A percentile compares a stretch with the other conserved stretches of the same genome.
Conservation (phyloP, 495 filamentous ascomycete genomes). For the Aspergillus diversus region DNA sequence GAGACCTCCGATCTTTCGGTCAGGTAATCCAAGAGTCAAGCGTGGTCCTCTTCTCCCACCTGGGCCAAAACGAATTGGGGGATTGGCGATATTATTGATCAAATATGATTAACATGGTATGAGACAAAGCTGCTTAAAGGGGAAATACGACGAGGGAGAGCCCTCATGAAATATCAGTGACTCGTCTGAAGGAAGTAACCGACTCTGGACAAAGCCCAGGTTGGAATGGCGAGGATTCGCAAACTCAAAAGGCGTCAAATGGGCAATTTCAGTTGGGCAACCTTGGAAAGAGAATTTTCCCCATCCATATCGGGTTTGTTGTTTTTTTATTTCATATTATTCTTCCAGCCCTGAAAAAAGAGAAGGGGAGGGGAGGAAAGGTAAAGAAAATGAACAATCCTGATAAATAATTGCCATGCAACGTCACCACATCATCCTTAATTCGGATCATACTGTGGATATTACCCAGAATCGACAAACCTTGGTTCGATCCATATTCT, state of each 20-base stretch:
- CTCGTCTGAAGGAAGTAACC: no score
- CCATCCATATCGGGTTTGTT: not conserved
- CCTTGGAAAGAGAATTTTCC: not conserved
- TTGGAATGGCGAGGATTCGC: no score
- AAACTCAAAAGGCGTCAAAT: no score
- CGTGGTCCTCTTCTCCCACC: not conserved
- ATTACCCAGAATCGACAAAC: not conserved
- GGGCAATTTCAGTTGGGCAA: not conserved
- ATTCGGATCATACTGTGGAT: slow-evolving; percentile 6
- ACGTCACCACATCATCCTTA: slow-evolving; percentile 5
- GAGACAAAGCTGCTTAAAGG: not conserved
- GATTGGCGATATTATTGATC: not conserved
- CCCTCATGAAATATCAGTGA: no score
- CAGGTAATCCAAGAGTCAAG: slow-evolving; percentile 13
- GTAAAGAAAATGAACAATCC: not conserved
- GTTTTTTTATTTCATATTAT: not conserved
- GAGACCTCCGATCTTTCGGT: slow-evolving; percentile 29
- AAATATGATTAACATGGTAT: not conserved
- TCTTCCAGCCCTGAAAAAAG: not conserved
- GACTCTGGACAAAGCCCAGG: no score
- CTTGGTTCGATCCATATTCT: slow-evolving; percentile 11
- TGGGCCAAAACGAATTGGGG: not conserved
- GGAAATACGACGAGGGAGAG: not conserved
- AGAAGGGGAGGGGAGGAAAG: not conserved
- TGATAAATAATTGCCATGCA: not conserved